Conservation (phyloP, 306 rosid species). For the Begonia peltatifolia region DNA sequence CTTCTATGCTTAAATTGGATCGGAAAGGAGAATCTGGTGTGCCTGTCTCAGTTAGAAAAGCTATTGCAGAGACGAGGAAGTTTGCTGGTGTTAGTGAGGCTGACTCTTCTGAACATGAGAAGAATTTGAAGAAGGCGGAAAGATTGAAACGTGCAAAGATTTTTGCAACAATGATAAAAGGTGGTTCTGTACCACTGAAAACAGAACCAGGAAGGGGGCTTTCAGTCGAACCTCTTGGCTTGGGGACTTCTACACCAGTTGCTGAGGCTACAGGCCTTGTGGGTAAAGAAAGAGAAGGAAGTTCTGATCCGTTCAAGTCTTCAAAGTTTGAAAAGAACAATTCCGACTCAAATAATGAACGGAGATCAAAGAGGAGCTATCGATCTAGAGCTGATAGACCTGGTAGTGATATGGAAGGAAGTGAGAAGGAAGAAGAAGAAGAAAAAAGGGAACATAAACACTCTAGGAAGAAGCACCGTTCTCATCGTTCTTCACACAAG, state of each 20-base stretch:
- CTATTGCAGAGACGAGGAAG: slow-evolving; percentile 50
- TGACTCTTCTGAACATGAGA: slow-evolving; percentile 72
- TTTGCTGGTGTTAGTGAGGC: slow-evolving; percentile 63
- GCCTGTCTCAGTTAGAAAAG: slow-evolving; percentile 39
- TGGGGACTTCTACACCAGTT: too few species aligned
- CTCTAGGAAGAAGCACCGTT: slow-evolving; percentile 40
- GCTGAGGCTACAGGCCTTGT: slow-evolving; percentile 1
- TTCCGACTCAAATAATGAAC: slow-evolving; percentile 9
- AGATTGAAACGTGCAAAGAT: slow-evolving; percentile 80
- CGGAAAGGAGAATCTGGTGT: slow-evolving; percentile 14
- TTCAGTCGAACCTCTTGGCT: slow-evolving; percentile 42
- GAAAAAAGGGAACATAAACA: slow-evolving; percentile 29
- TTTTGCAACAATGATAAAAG: slow-evolving; percentile 71
- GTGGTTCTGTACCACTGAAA: slow-evolving; percentile 38
- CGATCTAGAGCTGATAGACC: too few species aligned
- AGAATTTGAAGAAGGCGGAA: slow-evolving; percentile 58
- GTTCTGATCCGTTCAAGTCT: slow-evolving; percentile 40
- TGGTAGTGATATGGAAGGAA: too few species aligned
- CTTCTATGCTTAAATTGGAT: slow-evolving; percentile 14
- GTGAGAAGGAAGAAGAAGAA: slow-evolving; percentile 9
- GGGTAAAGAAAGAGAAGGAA: slow-evolving; percentile 61
- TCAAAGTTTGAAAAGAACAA: slow-evolving; percentile 16
- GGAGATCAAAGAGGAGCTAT: too few species aligned
- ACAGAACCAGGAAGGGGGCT: slow-evolving; percentile 26
- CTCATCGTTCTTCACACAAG: slow-evolving; percentile 46